Conservation (phyloP, 1,284 basidiomycete species). For the Sanguinoderma infundibulare region DNA sequence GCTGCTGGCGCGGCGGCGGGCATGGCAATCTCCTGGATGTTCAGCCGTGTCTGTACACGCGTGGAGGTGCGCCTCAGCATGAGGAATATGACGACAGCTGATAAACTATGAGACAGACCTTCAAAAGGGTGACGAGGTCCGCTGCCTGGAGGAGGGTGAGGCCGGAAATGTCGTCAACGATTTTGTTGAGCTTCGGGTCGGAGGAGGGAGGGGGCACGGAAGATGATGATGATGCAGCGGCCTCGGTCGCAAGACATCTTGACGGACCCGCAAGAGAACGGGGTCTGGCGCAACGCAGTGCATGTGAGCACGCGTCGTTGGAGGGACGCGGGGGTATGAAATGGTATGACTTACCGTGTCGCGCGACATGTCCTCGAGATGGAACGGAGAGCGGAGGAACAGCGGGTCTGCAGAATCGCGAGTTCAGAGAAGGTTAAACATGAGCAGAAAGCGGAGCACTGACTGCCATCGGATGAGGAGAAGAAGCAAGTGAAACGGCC, state of each 20-base stretch:
- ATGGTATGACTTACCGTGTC: constrained; percentile 33
- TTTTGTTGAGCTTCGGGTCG: constrained; percentile 79
- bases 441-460: constrained; percentile 14
- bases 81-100: neutral
- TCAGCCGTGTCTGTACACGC: constrained; percentile 76
- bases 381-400: constrained; percentile 49
- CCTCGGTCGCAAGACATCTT: constrained; percentile 45
- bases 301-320: neutral
- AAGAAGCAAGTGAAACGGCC: neutral
- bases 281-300: constrained; percentile 6
- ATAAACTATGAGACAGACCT: constrained; percentile 57
- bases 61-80: neutral
- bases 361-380: constrained; percentile 47
- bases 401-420: constrained; percentile 45
- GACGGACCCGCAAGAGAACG: constrained; percentile 30
- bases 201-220: constrained; percentile 45
- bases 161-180: constrained; percentile 94
- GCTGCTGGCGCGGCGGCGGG: constrained; percentile 77
- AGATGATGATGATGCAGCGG: constrained; percentile 48
- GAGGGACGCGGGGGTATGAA: neutral
- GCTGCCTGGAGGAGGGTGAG: constrained; percentile 95
- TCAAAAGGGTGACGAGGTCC: constrained; percentile 92
- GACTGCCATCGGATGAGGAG: constrained; percentile 33
- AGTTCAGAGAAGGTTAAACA: neutral
- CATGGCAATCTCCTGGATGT: constrained; percentile 98